phyloP scores from a whole-genome alignment of 805 yeast species.

The Metschnikowia cubensis region DNA sequence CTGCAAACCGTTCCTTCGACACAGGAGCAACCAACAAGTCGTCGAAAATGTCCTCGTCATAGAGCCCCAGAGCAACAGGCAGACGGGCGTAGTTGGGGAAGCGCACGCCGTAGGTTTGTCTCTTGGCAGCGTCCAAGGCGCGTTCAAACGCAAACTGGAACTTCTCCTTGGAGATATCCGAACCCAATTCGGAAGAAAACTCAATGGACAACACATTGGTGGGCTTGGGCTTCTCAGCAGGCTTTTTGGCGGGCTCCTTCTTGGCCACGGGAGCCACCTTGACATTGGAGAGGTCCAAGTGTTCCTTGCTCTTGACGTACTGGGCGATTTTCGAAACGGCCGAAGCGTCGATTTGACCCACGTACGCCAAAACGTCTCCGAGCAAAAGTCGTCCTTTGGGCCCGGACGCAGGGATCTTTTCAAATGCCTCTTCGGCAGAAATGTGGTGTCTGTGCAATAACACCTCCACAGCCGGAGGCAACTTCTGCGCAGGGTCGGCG shows the following conservation, averaged over 20 bases:
- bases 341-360: slow-evolving; percentile 66
- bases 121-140: slow-evolving; percentile 28
- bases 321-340: slow-evolving; percentile 51
- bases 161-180: slow-evolving; percentile 22
- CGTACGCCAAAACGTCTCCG: slow-evolving; percentile 85
- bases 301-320: slow-evolving; percentile 52
- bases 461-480: slow-evolving; percentile 75
- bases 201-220: slow-evolving; percentile 25
- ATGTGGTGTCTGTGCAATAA: slow-evolving; percentile 61
- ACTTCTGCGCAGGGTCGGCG: slow-evolving; percentile 64
- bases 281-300: slow-evolving; percentile 71
- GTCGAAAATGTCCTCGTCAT: slow-evolving; percentile 31
- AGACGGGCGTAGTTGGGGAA: slow-evolving; percentile 36
- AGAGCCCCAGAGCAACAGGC: slow-evolving; percentile 24
- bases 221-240: slow-evolving; percentile 26
- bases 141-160: slow-evolving; percentile 31
- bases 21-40: slow-evolving; percentile 36
- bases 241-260: slow-evolving; percentile 14
- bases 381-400: slow-evolving; percentile 82
- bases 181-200: slow-evolving; percentile 26
- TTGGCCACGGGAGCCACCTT: slow-evolving; percentile 35
- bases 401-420: slow-evolving; percentile 78
- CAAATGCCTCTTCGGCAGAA: slow-evolving; percentile 64
- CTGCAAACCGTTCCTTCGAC: slow-evolving; percentile 33
- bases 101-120: slow-evolving; percentile 28